Evolutionary conservation across 2,329 filamentous ascomycete genomes (phyloP), one percentile per base, ranked within the genome.

Genomic region (Aspergillus tanneri): DNA sequence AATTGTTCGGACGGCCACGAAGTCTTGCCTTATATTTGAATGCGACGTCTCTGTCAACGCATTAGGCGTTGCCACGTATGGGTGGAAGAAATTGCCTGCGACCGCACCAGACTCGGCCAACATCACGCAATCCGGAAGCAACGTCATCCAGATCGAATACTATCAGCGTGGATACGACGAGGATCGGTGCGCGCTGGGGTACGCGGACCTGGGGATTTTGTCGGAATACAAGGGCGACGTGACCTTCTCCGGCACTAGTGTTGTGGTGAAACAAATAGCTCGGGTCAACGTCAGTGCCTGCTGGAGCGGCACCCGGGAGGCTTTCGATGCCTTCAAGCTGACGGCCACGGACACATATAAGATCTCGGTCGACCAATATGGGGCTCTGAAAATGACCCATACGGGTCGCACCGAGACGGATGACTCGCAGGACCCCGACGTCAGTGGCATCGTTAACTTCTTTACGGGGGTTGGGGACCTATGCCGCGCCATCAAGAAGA

Each of bases 261-360:
- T 12, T 11, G 28, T 4, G 5, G 19, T 25, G 12, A 36, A 32
- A 2, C 37, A 36, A 19, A 24, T 12, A 3, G 14, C 18, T 23
- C 14, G 16, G 7, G 23, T 37, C 10, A 8, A n/a, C 22, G 16
- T 38, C 34, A 2, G 18, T 21, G 34, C 18, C 18, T 1, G 18
- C 21, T 42, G 2, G 27, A 42, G 9, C 14, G 19, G 7, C 9
- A 16, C 7, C 3, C 6, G 2, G 21, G 22, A 23, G 1, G 2
- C n/a, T 36, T 19, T 28, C 9, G 38, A 48, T 5, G 23, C 39
- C 8, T 9, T 43, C 21, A 39, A 48, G 16, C 43, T 32, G 5
- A 43, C 30, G 7, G 14, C 38, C 16, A 48, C 28, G 7, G 46
- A 48, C n/a, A 34, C 18, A 9, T 48, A 48, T 8, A 21, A 9